Evolutionary conservation across 1,284 basidiomycete genomes (phyloP).

Genomic region (Kalmanozyma brasiliensis): DNA sequence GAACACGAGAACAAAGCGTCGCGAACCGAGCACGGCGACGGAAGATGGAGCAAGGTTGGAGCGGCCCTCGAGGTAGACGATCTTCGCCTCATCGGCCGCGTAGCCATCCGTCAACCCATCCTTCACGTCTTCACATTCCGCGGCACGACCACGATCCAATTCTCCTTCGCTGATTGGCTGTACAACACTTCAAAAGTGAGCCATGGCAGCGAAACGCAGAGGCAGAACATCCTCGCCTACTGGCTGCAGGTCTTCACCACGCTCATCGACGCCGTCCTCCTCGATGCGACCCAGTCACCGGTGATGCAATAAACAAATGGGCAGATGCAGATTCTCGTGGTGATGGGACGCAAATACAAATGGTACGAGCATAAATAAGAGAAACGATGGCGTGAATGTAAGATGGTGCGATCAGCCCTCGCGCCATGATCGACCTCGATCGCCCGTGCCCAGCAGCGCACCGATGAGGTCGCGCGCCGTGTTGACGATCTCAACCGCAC

Average conservation of each 20-base stretch:
- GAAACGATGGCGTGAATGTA: no score
- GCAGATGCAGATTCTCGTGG: no score
- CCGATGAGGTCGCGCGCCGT: conserved; percentile 65
- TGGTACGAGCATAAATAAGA: not conserved
- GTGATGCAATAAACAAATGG: not conserved
- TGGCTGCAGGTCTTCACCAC: conserved; percentile 26
- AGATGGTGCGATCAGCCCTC: conserved; percentile 28
- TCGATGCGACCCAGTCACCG: not conserved
- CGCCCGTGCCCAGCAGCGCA: conserved; percentile 53
- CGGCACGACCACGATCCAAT: conserved; percentile 17
- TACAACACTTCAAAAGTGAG: conserved; percentile 15
- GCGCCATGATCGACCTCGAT: conserved; percentile 48
- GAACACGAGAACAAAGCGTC: no score
- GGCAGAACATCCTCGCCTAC: conserved; percentile 24
- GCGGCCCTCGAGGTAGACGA: conserved; percentile 14
- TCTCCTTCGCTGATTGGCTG: conserved; percentile 35
- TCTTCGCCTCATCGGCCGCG: conserved; percentile 21
- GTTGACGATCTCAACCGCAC: conserved; percentile 66
- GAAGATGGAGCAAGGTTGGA: not conserved
- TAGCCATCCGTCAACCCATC: conserved; percentile 39
- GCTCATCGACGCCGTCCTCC: conserved; percentile 21
- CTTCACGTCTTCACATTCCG: conserved; percentile 31
- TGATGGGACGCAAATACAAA: not conserved
- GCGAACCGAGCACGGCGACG: no score
- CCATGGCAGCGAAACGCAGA: not conserved